These are phyloP conservation scores for Patellaria atrata DNA, from an alignment of 495 filamentous ascomycete species.

Conservation along the genomic window DNA sequence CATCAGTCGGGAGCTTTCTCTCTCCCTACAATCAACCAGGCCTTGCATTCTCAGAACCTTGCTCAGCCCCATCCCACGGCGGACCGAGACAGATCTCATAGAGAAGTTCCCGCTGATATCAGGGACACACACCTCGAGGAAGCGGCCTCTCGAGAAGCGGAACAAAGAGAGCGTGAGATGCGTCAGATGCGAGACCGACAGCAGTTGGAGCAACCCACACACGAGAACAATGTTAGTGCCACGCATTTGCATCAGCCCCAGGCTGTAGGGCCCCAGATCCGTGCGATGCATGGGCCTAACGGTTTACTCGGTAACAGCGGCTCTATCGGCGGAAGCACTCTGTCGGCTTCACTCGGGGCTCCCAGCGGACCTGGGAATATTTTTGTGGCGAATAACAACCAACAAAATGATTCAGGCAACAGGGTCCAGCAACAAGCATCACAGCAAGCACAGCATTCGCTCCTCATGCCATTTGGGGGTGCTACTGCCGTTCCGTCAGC, in stretches of 20 bases:
- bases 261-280: conserved; percentile 40
- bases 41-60: too few relatives aligned
- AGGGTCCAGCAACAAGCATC: conserved; percentile 28
- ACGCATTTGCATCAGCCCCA: conserved; percentile 86
- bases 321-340: conserved; percentile 34
- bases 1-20: too few relatives aligned
- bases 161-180: conserved; percentile 54
- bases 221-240: conserved; percentile 70
- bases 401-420: conserved; percentile 34
- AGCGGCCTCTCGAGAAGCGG: conserved; percentile 43
- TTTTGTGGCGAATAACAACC: conserved; percentile 54
- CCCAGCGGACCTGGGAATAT: conserved; percentile 47
- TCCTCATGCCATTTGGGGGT: conserved; percentile 25
- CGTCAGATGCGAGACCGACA: conserved; percentile 39
- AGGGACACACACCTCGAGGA: conserved; percentile 37
- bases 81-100: too few relatives aligned
- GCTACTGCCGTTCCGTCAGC: conserved; percentile 13
- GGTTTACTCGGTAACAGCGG: conserved; percentile 68
- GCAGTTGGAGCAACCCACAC: conserved; percentile 42
- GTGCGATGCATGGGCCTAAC: conserved; percentile 75
- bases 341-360: conserved; percentile 46
- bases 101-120: too few relatives aligned
- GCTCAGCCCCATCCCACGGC: too few relatives aligned
- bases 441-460: conserved; percentile 16
- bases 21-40: too few relatives aligned